Conservation (phyloP, 2,329 filamentous ascomycete genomes). For the Dactylella cylindrospora region DNA sequence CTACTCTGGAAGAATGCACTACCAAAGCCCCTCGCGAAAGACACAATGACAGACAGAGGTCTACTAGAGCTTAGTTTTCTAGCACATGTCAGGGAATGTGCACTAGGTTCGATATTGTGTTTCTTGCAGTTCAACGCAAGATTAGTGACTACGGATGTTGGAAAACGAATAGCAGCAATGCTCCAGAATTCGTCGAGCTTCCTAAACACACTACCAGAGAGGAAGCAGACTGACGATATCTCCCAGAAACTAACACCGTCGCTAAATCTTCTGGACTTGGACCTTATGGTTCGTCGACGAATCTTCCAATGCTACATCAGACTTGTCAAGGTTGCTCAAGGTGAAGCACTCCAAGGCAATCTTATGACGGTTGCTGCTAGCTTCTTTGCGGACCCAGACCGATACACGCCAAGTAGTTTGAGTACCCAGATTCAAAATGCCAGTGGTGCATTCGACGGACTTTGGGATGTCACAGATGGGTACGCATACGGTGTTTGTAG, state of each 20-base stretch:
- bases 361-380: constrained; percentile 85
- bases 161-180: constrained; percentile 89
- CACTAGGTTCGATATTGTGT: constrained; percentile 82
- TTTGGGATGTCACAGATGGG: constrained; percentile 95
- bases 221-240: constrained; percentile 83
- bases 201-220: constrained; percentile 74
- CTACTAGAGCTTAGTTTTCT: constrained; percentile 88
- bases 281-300: constrained; percentile 87
- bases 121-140: constrained; percentile 93
- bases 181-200: constrained; percentile 91
- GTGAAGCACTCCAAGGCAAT: constrained; percentile 87
- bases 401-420: constrained; percentile 78
- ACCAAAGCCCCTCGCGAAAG: constrained; percentile 88
- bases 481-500: constrained; percentile 91
- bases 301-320: constrained; percentile 95
- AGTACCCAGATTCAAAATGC: constrained; percentile 90
- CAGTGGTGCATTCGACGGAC: constrained; percentile 82
- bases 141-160: constrained; percentile 88
- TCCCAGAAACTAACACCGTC: constrained; percentile 79
- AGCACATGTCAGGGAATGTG: constrained; percentile 91
- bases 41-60: constrained; percentile 80
- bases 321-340: constrained; percentile 82
- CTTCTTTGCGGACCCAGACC: constrained; percentile 89
- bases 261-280: constrained; percentile 83
- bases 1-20: constrained; percentile 96